Conservation (phyloP, 306 rosid genomes). For the Cicer judaicum region DNA sequence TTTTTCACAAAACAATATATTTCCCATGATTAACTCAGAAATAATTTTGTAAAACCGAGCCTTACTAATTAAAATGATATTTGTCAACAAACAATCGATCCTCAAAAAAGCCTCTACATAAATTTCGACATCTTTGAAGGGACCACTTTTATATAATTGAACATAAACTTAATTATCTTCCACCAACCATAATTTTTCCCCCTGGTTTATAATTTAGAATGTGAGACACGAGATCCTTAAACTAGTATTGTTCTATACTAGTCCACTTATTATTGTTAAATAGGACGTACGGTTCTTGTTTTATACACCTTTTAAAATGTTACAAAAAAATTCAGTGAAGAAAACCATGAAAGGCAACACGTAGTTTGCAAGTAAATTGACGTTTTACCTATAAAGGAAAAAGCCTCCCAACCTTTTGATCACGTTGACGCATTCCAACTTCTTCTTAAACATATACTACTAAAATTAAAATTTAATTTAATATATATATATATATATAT, state of each 20-base stretch:
- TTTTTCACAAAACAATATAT: too few relatives aligned
- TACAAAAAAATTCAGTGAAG: not conserved
- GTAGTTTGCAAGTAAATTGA: slow-evolving; percentile 40
- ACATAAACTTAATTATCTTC: slow-evolving; percentile 3
- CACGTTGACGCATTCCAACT: slow-evolving; percentile 40
- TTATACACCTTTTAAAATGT: slow-evolving; percentile 13
- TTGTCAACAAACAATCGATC: too few relatives aligned
- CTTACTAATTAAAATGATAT: too few relatives aligned
- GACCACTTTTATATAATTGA: not conserved
- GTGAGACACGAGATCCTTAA: slow-evolving; percentile 36
- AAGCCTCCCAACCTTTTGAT: slow-evolving; percentile 13
- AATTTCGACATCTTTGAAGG: too few relatives aligned
- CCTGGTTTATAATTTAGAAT: slow-evolving; percentile 8
- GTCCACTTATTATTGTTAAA: not conserved
- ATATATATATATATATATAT: too few relatives aligned
- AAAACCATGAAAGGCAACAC: slow-evolving; percentile 29
- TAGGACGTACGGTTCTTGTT: not conserved
- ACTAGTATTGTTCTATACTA: slow-evolving; percentile 4
- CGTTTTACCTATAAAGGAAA: slow-evolving; percentile 17
- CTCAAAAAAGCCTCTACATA: too few relatives aligned
- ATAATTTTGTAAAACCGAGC: too few relatives aligned
- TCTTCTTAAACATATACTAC: slow-evolving; percentile 10
- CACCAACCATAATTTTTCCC: slow-evolving; percentile 2
- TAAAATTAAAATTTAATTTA: too few relatives aligned
- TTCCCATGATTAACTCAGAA: too few relatives aligned